phyloP scores from a whole-genome alignment of 768 basidiomycete genomes.

The Calocybe indica region DNA sequence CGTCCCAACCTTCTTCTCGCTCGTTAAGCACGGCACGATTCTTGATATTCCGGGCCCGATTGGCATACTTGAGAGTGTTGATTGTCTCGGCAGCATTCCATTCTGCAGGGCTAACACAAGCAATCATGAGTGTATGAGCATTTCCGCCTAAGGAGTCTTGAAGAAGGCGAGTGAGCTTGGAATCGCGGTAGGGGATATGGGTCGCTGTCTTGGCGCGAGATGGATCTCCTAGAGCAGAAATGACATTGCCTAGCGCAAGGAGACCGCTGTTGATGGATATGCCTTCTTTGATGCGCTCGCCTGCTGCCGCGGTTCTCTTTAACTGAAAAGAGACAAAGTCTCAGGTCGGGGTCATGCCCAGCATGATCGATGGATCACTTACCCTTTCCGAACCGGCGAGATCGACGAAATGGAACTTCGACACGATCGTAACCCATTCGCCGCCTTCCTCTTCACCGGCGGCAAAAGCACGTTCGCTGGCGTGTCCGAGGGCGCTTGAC shows the following conservation, averaged over 20 bases:
- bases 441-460: slow-evolving; percentile 57
- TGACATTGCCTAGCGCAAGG: slow-evolving; percentile 95
- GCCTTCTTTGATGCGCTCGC: slow-evolving; percentile 97
- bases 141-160: slow-evolving; percentile 98
- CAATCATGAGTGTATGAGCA: slow-evolving; percentile 97
- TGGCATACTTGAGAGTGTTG: slow-evolving; percentile 94
- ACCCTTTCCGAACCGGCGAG: slow-evolving; percentile 95
- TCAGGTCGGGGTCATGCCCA: slow-evolving; percentile 5
- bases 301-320: slow-evolving; percentile 93
- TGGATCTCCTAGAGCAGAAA: slow-evolving; percentile 95
- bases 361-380: slow-evolving; percentile 20
- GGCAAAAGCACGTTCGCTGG: slow-evolving; percentile 38
- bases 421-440: slow-evolving; percentile 86
- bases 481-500: slow-evolving; percentile 73
- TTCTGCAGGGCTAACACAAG: slow-evolving; percentile 94
- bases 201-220: slow-evolving; percentile 79
- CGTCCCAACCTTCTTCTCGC: slow-evolving; percentile 98
- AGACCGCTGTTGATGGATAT: slow-evolving; percentile 98
- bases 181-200: slow-evolving; percentile 97
- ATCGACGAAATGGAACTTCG: slow-evolving; percentile 99
- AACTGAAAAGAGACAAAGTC: slow-evolving; percentile 42
- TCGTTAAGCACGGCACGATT: slow-evolving; percentile 90
- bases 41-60: slow-evolving; percentile 95
- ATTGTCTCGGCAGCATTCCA: slow-evolving; percentile 93
- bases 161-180: slow-evolving; percentile 91